A percentile compares a stretch with the other conserved stretches of the same genome.
These are phyloP conservation scores for Podaxis rugospora DNA, from an alignment of 768 basidiomycete genomes.

Conservation along the genomic window DNA sequence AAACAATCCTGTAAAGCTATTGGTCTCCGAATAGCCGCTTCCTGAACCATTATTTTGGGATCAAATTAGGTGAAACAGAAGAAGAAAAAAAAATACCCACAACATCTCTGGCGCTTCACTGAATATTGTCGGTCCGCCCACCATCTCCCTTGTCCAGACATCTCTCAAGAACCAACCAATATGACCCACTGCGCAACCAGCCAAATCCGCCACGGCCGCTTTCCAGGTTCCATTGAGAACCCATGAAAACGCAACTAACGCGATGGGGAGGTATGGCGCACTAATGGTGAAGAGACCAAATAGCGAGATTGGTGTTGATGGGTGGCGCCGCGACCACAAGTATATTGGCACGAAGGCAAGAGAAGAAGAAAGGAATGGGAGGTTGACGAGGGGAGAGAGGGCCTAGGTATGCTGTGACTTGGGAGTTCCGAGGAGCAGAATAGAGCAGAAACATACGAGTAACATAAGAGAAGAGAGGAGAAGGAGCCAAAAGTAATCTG, in stretches of 20 bases:
- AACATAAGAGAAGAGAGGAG: constrained; percentile 81
- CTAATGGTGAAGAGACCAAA: constrained; percentile 94
- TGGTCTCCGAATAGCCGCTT: constrained; percentile 64
- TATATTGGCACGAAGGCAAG: constrained; percentile 96
- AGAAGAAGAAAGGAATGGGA: constrained; percentile 90
- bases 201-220: constrained; percentile 75
- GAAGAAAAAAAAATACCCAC: constrained; percentile 40
- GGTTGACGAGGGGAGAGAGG: constrained; percentile 83
- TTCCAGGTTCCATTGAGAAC: constrained; percentile 78
- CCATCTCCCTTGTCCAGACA: constrained; percentile 86
- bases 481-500: constrained; percentile 95
- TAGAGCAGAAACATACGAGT: constrained; percentile 50
- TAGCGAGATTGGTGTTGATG: constrained; percentile 91
- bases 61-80: constrained; percentile 1
- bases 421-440: background rate
- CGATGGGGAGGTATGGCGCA: constrained; percentile 91
- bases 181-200: constrained; percentile 86
- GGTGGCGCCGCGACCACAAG: constrained; percentile 94
- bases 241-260: constrained; percentile 87
- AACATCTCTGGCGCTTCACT: constrained; percentile 67
- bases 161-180: constrained; percentile 82
- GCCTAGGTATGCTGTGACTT: constrained; percentile 34
- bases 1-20: constrained; percentile 12
- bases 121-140: constrained; percentile 66
- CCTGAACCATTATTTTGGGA: constrained; percentile 27